A percentile compares a stretch with the other conserved stretches of the same genome.
Evolutionary conservation across 352 stramenopile genomes (phyloP).

Genomic region (Globisporangium radiosum): DNA sequence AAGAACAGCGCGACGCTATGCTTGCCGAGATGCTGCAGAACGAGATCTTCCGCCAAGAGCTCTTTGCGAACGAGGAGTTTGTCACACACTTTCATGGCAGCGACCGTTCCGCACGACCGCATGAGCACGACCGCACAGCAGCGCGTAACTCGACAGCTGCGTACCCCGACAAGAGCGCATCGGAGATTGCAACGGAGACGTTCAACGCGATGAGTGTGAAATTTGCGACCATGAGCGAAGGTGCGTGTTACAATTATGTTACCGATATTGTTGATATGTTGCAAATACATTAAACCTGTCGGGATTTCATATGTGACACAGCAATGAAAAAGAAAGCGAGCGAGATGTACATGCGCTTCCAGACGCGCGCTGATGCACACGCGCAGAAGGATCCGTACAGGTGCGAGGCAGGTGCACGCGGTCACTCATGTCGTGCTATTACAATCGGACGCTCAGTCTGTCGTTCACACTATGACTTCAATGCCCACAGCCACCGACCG

Average conservation of each 20-base stretch:
- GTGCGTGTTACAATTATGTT: slow-evolving; percentile 13
- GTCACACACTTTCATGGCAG: slow-evolving; percentile 54
- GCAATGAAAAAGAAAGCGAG: slow-evolving; percentile 76
- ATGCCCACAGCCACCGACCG: slow-evolving; percentile 43
- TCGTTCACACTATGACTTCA: background rate
- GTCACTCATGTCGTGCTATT: background rate
- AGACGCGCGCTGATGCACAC: slow-evolving; percentile 51
- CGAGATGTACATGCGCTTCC: slow-evolving; percentile 80
- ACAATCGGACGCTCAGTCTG: background rate
- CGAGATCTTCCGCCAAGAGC: slow-evolving; percentile 74
- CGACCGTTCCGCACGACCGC: background rate
- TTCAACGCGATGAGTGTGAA: slow-evolving; percentile 62
- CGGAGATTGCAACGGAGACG: slow-evolving; percentile 68
- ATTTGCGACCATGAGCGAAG: slow-evolving; percentile 73
- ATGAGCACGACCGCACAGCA: slow-evolving; percentile 1
- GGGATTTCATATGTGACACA: slow-evolving; percentile 8
- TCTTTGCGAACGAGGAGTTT: slow-evolving; percentile 67
- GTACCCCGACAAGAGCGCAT: slow-evolving; percentile 55
- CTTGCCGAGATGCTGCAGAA: slow-evolving; percentile 80
- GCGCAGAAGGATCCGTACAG: slow-evolving; percentile 54
- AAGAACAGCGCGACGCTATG: slow-evolving; percentile 64
- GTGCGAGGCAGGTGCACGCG: slow-evolving; percentile 15
- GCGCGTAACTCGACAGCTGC: slow-evolving; percentile 4
- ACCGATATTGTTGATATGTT: background rate
- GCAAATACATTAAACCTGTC: background rate